These are phyloP conservation scores for Aspergillus coremiiformis DNA, from an alignment of 495 filamentous ascomycete genomes.

Conservation along the genomic window DNA sequence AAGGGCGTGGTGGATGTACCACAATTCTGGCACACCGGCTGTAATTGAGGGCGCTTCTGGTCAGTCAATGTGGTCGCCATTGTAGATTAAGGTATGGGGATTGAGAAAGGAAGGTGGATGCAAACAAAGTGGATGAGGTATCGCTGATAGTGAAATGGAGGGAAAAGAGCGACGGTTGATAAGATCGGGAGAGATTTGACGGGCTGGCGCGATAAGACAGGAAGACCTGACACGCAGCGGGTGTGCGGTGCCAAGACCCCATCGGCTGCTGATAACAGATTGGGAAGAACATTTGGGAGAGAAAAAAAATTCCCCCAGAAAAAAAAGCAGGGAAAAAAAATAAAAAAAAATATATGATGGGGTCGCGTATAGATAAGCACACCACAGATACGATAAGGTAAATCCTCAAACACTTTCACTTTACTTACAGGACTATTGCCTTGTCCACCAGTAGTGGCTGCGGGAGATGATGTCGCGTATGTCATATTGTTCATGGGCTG, in stretches of 20 bases:
- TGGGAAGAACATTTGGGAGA: conserved; percentile 22
- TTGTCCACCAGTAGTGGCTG: conserved; percentile 58
- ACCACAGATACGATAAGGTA: conserved; percentile 7
- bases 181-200: conserved; percentile 48
- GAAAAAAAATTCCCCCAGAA: conserved; percentile 14
- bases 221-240: conserved; percentile 25
- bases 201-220: conserved; percentile 38
- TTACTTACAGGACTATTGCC: conserved; percentile 58
- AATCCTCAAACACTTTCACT: conserved; percentile 10
- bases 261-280: conserved; percentile 29
- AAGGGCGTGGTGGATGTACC: conserved; percentile 89
- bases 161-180: conserved; percentile 31
- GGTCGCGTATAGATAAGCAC: conserved; percentile 1
- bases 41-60: conserved; percentile 50
- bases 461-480: conserved; percentile 59
- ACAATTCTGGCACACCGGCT: conserved; percentile 98
- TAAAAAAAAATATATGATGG: conserved; percentile 4
- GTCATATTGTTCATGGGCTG: conserved; percentile 50
- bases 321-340: conserved; percentile 14
- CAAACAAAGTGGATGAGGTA: conserved; percentile 13
- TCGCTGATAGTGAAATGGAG: conserved; percentile 25
- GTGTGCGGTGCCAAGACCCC: conserved; percentile 34
- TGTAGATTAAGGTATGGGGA: conserved; percentile 20
- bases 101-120: conserved; percentile 14
- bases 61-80: conserved; percentile 55